A percentile compares a stretch with the other conserved stretches of the same genome.
Evolutionary conservation across 1,284 basidiomycete species (phyloP).

Genomic region (Amylostereum chailletii): DNA sequence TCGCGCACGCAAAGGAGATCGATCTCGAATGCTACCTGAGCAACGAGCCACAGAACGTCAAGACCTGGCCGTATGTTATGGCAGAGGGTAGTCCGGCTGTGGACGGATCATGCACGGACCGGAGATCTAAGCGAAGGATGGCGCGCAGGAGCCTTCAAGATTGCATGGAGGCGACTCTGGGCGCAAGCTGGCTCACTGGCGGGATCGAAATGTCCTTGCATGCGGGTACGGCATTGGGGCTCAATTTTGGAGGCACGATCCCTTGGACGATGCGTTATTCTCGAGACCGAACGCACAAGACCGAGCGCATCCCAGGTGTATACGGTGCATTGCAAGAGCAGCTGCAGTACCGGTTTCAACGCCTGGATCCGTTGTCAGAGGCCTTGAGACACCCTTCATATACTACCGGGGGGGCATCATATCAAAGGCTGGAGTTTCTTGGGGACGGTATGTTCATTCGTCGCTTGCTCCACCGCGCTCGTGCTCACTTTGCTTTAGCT

Average conservation of each 20-base stretch:
- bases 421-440: conserved; percentile 79
- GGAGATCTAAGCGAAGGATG: conserved; percentile 28
- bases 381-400: conserved; percentile 80
- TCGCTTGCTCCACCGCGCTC: not conserved
- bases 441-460: conserved; percentile 59
- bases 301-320: conserved; percentile 31
- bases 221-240: conserved; percentile 53
- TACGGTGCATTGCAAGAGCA: conserved; percentile 50
- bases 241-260: conserved; percentile 61
- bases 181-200: conserved; percentile 62
- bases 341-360: conserved; percentile 65
- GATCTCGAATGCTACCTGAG: conserved; percentile 57
- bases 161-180: conserved; percentile 77
- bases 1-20: conserved; percentile 55
- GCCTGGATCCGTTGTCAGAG: conserved; percentile 55
- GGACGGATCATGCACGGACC: conserved; percentile 16
- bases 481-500: conserved; percentile 30
- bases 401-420: conserved; percentile 49
- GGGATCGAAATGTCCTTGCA: conserved; percentile 60
- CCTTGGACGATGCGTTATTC: conserved; percentile 54
- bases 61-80: conserved; percentile 50
- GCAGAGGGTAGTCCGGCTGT: conserved; percentile 22
- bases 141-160: conserved; percentile 72
- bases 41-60: conserved; percentile 45
- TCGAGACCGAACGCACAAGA: conserved; percentile 14